Base-by-base conservation (phyloP, 306 rosid species). In the Gleditsia sinensis region DNA sequence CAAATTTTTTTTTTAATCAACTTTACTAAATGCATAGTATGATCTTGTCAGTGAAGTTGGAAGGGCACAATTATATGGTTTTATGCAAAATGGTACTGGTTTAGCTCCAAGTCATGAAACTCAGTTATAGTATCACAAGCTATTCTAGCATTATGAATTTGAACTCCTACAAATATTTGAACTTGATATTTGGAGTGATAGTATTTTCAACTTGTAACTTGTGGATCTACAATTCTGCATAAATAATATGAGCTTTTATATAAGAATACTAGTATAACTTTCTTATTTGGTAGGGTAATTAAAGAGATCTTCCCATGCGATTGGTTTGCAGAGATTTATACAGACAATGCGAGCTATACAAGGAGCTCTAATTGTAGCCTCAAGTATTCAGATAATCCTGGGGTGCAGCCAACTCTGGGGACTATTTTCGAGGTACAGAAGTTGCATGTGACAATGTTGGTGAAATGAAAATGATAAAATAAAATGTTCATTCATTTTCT, bases 321-420 rank as follows among this genome's bases (percentile, higher is more conserved):
- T 89, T 91, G 89, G 82, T 88, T 89, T 89, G 92, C 98, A 94
- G 96, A 94, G 95, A 91, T 91, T 94, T 94, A 74, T 86, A 71
- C 89, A 94, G 32, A 88, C 97, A 65, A 94, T 91, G 97, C 86
- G 97, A 72, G 97, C 98, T 48, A 90, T 91, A 74, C 98, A 94
- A 80, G 98, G 98, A 84, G 98, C 98, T 78, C 77, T 94, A 28
- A 91, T 94, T 60, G 89, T 91, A 33, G 97, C 98, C 59, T 94
- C 98, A 21, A 91, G 93, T 84, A 90, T 94, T 75, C 96, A 94
- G 80, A 94, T 94, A 79, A 69, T 94, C 79, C 87, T 94, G 46
- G 98, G 98, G 75, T 94, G 88, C 86, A 91, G 96, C 86, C 98
- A 94, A 88, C 82, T 91, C 32, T 94, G 98, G 97, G 98, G 97